Conservation (phyloP, 2,329 filamentous ascomycete species). For the Paradendryphiella salina region DNA sequence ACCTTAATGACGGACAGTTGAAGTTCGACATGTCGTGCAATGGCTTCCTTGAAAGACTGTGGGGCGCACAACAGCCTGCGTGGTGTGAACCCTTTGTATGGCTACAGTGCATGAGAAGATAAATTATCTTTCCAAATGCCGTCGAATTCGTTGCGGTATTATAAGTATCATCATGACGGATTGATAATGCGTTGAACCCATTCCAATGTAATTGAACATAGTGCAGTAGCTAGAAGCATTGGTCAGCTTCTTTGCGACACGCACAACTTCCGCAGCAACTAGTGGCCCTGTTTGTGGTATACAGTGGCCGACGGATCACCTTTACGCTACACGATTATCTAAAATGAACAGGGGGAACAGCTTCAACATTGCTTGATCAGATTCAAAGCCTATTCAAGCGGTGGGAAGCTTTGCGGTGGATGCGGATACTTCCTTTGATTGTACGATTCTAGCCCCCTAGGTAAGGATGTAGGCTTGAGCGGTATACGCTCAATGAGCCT, state of each 20-base stretch:
- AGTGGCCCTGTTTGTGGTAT: background rate
- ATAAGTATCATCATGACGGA: background rate
- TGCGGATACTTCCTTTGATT: too few species aligned
- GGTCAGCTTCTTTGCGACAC: background rate
- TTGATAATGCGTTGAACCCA: background rate
- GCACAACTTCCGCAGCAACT: background rate
- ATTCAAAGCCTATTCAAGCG: too few species aligned
- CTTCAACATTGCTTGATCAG: too few species aligned
- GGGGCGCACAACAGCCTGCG: background rate
- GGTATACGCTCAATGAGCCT: too few species aligned
- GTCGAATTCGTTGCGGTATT: background rate
- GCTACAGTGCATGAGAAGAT: background rate
- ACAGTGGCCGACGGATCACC: background rate
- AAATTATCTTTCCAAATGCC: background rate
- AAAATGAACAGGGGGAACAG: background rate
- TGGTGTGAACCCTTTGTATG: background rate
- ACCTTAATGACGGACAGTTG: background rate
- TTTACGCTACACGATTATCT: slow-evolving; percentile 4
- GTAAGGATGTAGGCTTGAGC: too few species aligned
- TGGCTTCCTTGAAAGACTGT: background rate
- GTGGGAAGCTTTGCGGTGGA: too few species aligned
- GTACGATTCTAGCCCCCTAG: too few species aligned
- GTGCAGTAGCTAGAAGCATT: background rate
- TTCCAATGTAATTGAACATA: background rate
- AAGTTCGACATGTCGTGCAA: background rate